Percentiles rank a stretch among this genome's conserved stretches.
These are phyloP conservation scores for Sonneratia alba DNA, from an alignment of 345 rosid species.

Conservation along the genomic window DNA sequence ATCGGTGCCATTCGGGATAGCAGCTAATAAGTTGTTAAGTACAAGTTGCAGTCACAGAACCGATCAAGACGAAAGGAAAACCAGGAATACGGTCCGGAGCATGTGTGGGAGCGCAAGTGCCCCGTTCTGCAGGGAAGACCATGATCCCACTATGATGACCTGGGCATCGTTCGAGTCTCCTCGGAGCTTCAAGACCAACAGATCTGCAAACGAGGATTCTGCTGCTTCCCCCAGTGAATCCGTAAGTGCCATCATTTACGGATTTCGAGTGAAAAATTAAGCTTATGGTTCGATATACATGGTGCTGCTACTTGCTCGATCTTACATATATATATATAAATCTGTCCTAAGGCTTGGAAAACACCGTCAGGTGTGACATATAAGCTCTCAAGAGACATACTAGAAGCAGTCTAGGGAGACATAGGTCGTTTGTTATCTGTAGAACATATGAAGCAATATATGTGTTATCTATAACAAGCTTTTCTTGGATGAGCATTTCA, in stretches of 20 bases:
- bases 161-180: conserved; percentile 43
- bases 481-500: not conserved
- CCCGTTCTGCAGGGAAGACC: conserved; percentile 18
- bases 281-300: no score
- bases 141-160: conserved; percentile 24
- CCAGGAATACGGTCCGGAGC: conserved; percentile 8
- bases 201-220: conserved; percentile 34
- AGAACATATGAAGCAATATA: no score
- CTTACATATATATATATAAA: no score
- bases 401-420: no score
- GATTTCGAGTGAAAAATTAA: no score
- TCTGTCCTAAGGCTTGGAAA: no score
- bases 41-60: not conserved
- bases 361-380: no score
- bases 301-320: no score
- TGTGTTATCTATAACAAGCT: no score
- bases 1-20: conserved; percentile 3
- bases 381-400: no score
- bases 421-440: no score
- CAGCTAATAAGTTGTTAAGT: not conserved
- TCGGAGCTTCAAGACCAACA: conserved; percentile 33
- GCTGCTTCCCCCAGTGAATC: conserved; percentile 30
- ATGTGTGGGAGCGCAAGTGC: conserved; percentile 25
- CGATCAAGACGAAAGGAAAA: conserved; percentile 2
- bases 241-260: conserved; percentile 14